phyloP scores from a whole-genome alignment of 1,284 basidiomycete species.

The Mycena sp. region DNA sequence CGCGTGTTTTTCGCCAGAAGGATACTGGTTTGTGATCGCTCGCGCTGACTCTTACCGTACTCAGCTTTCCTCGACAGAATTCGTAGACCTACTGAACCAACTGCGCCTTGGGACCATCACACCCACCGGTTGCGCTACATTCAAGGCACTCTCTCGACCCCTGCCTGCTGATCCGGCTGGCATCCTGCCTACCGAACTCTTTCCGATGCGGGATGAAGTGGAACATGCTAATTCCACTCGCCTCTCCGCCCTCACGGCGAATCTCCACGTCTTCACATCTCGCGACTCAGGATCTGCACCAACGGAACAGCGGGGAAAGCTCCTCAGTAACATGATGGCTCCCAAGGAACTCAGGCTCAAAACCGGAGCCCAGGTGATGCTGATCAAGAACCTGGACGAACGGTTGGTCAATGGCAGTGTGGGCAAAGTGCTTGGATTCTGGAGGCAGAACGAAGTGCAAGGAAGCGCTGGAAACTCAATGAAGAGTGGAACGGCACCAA shows the following conservation, averaged over 20 bases:
- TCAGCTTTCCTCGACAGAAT: slow-evolving; percentile 50
- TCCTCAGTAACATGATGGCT: slow-evolving; percentile 63
- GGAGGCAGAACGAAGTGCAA: slow-evolving; percentile 31
- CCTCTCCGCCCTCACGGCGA: slow-evolving; percentile 41
- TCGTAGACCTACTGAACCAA: slow-evolving; percentile 70
- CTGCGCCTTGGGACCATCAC: slow-evolving; percentile 36
- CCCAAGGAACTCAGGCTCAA: slow-evolving; percentile 63
- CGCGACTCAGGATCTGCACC: slow-evolving; percentile 50
- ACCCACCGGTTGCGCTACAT: slow-evolving; percentile 30
- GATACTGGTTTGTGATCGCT: slow-evolving; percentile 50
- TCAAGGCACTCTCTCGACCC: slow-evolving; percentile 35
- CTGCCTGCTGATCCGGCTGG: slow-evolving; percentile 27
- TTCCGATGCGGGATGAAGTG: slow-evolving; percentile 47
- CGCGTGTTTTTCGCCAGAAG: slow-evolving; percentile 76
- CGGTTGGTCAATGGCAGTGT: slow-evolving; percentile 82
- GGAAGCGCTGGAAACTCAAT: slow-evolving; percentile 11
- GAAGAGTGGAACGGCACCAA: slow-evolving; percentile 31
- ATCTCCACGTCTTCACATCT: slow-evolving; percentile 39
- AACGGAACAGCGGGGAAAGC: slow-evolving; percentile 51
- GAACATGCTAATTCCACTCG: slow-evolving; percentile 45
- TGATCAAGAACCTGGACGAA: slow-evolving; percentile 85
- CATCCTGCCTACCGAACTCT: slow-evolving; percentile 49
- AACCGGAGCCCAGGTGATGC: slow-evolving; percentile 63
- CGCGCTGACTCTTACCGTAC: neutral
- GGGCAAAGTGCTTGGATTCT: slow-evolving; percentile 71